Evolutionary conservation across 192 early-diverging fungal genomes (phyloP).

Genomic region (Backusella parvicylindrica): DNA sequence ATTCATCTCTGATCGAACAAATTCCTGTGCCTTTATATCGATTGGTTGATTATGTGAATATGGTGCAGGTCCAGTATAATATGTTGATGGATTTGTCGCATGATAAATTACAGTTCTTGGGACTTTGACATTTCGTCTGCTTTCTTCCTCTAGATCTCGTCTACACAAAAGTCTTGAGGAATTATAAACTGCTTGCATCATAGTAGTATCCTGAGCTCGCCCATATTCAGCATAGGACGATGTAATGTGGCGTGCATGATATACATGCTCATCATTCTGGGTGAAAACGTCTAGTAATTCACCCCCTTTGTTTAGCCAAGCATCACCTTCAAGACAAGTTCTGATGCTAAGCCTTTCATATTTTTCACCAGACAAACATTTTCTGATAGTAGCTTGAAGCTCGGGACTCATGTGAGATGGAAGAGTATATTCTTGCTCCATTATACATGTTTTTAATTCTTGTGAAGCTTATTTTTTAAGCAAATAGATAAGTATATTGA

Average conservation of each 20-base stretch:
- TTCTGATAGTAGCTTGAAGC: constrained; percentile 37
- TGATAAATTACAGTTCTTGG: constrained; percentile 29
- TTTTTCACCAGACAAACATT: constrained; percentile 37
- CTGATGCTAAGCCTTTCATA: constrained; percentile 31
- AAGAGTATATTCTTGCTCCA: constrained; percentile 33
- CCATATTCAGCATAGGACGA: not conserved
- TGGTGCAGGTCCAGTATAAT: constrained; percentile 19
- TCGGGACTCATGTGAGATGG: constrained; percentile 33
- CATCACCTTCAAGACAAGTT: constrained; percentile 31
- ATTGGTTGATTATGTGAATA: constrained; percentile 8
- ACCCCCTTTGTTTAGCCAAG: constrained; percentile 37
- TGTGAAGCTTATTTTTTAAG: constrained; percentile 21
- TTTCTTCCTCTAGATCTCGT: constrained; percentile 29
- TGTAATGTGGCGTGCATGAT: not conserved
- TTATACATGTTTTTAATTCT: constrained; percentile 45
- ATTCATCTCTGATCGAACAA: constrained; percentile 18
- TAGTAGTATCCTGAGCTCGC: not conserved
- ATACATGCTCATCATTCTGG: not conserved
- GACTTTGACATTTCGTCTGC: not conserved
- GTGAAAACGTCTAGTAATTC: constrained; percentile 13
- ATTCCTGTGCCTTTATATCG: constrained; percentile 2
- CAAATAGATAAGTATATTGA: not conserved
- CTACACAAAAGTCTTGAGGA: not conserved
- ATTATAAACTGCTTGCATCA: not conserved
- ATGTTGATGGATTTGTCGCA: constrained; percentile 12